Conservation (phyloP, 176 grass and related monocot genomes). For the Rhynchospora tenuis region DNA sequence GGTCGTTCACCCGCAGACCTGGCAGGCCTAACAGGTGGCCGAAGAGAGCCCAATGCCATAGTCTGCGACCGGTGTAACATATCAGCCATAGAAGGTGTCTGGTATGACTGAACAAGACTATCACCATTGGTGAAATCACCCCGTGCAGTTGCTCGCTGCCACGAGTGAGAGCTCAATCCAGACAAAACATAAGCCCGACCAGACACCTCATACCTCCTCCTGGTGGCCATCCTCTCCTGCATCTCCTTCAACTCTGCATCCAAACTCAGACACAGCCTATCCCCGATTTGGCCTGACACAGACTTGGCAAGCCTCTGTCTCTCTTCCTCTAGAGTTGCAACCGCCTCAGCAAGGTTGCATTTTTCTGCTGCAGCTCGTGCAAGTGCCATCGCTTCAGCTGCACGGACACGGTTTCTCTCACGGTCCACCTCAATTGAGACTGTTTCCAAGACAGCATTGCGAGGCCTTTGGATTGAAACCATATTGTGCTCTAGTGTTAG, state of each 20-base stretch:
- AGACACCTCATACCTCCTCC: constrained; percentile 55
- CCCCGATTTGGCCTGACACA: constrained; percentile 48
- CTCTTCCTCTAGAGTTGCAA: constrained; percentile 59
- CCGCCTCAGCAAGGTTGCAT: constrained; percentile 58
- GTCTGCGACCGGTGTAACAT: constrained; percentile 75
- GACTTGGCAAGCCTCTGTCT: constrained; percentile 41
- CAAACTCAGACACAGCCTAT: constrained; percentile 55
- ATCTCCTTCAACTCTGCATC: constrained; percentile 82
- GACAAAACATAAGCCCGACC: constrained; percentile 85
- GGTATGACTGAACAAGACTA: constrained; percentile 59
- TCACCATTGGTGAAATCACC: constrained; percentile 71
- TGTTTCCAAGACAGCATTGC: constrained; percentile 10
- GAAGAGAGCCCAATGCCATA: constrained; percentile 25
- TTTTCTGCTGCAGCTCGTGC: constrained; percentile 62
- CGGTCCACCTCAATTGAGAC: constrained; percentile 76
- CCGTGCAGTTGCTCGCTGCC: constrained; percentile 82
- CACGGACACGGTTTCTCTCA: constrained; percentile 64
- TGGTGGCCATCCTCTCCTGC: constrained; percentile 86
- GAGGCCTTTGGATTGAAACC: constrained; percentile 54
- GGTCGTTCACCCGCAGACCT: constrained; percentile 29
- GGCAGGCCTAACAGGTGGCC: not conserved
- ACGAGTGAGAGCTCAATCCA: constrained; percentile 85
- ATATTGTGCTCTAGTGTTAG: constrained; percentile 42
- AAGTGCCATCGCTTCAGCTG: constrained; percentile 51
- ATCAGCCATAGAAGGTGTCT: constrained; percentile 85